Conservation (phyloP, 2,329 filamentous ascomycete species). For the Fusarium penzigii region DNA sequence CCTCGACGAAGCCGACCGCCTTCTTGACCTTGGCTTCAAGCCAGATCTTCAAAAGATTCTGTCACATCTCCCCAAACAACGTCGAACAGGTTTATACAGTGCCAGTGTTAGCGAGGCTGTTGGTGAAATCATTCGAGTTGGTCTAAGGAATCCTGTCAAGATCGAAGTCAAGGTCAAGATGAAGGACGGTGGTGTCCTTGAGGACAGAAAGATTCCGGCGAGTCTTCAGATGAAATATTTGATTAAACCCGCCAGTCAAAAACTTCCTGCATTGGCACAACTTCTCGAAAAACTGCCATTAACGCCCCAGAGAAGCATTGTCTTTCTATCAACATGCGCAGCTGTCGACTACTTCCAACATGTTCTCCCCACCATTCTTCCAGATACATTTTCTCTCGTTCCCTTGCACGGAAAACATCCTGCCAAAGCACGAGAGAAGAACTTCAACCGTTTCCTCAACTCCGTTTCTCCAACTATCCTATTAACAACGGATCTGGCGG, state of each 20-base stretch:
- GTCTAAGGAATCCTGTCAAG: conserved; percentile 90
- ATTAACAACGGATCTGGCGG: conserved; percentile 89
- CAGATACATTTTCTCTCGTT: conserved; percentile 67
- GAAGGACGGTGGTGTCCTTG: conserved; percentile 62
- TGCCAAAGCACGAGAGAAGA: conserved; percentile 82
- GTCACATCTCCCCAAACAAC: conserved; percentile 82
- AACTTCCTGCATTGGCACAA: conserved; percentile 72
- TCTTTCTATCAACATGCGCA: conserved; percentile 92
- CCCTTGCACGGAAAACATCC: conserved; percentile 92
- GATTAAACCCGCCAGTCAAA: conserved; percentile 72
- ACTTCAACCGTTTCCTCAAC: conserved; percentile 78
- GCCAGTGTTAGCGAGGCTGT: conserved; percentile 96
- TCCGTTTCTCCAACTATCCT: conserved; percentile 77
- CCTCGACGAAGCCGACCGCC: conserved; percentile 89
- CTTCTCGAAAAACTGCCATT: conserved; percentile 71
- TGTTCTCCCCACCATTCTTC: conserved; percentile 72
- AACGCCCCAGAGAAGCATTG: conserved; percentile 78
- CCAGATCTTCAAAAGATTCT: conserved; percentile 86
- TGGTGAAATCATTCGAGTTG: conserved; percentile 87
- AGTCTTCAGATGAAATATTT: conserved; percentile 92
- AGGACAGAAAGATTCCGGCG: conserved; percentile 87
- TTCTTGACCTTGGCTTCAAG: conserved; percentile 93
- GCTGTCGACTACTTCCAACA: conserved; percentile 93
- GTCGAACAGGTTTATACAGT: conserved; percentile 90
- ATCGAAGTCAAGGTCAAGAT: conserved; percentile 90